A percentile compares a stretch with the other conserved stretches of the same genome.
Conservation (phyloP, 371 early-diverging fungal species). For the Mucor velutinosus region DNA sequence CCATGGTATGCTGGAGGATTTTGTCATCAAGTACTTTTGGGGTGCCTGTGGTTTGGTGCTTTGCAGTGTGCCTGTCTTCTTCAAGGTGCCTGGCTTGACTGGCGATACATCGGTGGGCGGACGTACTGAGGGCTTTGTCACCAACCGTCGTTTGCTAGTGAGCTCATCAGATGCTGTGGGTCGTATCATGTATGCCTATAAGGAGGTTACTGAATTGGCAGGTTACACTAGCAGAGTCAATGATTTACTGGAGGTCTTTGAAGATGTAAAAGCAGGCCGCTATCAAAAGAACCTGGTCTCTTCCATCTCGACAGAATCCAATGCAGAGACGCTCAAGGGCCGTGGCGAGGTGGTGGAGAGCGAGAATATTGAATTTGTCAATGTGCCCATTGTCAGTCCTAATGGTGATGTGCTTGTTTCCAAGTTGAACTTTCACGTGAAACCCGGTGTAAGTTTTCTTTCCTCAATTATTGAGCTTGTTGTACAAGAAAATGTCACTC, state of each 20-base stretch:
- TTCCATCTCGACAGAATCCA: conserved; percentile 58
- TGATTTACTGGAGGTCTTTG: conserved; percentile 78
- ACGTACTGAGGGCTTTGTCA: conserved; percentile 79
- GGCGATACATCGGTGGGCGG: conserved; percentile 48
- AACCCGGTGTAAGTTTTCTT: conserved; percentile 64
- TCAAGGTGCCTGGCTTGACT: conserved; percentile 56
- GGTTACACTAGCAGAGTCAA: conserved; percentile 90
- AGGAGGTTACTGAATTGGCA: conserved; percentile 86
- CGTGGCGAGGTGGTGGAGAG: conserved; percentile 72
- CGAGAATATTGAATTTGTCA: conserved; percentile 82
- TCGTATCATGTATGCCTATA: conserved; percentile 90
- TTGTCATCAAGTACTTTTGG: conserved; percentile 94
- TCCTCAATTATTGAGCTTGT: neutral
- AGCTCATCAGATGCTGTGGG: conserved; percentile 89
- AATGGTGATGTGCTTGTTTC: conserved; percentile 95
- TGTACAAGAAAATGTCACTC: neutral
- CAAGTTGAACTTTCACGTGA: conserved; percentile 84
- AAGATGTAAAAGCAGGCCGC: conserved; percentile 76
- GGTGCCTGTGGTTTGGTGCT: conserved; percentile 91
- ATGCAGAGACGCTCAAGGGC: conserved; percentile 61
- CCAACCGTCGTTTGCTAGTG: conserved; percentile 84
- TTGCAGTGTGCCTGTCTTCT: conserved; percentile 92
- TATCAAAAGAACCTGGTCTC: conserved; percentile 70
- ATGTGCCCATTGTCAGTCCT: conserved; percentile 95
- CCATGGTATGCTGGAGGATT: conserved; percentile 90